Base-by-base conservation (phyloP, 2,329 filamentous ascomycete genomes). In the Cercospora sp. region DNA sequence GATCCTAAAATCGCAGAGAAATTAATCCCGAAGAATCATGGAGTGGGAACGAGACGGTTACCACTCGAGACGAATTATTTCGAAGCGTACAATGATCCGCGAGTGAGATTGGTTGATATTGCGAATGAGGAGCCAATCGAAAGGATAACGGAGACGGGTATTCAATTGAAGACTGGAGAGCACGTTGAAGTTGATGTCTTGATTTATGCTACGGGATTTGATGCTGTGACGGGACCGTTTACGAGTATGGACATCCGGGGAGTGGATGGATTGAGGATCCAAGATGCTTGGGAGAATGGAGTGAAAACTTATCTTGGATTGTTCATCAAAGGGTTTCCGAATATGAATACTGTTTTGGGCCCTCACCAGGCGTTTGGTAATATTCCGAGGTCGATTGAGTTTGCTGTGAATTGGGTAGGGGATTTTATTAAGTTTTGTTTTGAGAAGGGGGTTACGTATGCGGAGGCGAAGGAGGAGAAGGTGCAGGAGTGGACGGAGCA, bases 1-100 rank as follows among this genome's bases (percentile, higher is more conserved):
- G 80, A 83, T 70, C 79, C 81, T 0, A 72, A 72, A 51, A 82
- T 82, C 73, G 76, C 80, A 8, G 81, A 87, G 2, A 79, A 82
- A 18, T 81, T 90, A 2, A 79, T 89, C 2, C 89, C 89, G 0
- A 76, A 81, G 81, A 70, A 79, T 82, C 65, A 78, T 84, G 51
- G 68, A 1, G 64, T 73, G 28, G 73, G 72, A 0, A 73, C 69
- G 13, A 66, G 67, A 31, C 62, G 73, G n/a, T 69, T 73, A 1
- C 72, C 77, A 0, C 78, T 86, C 0, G 85, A 87, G 69, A 76
- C 82, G 36, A 76, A 78, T 48, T 86, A 84, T 72, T 87, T 83
- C 69, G 85, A 87, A 67, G 78, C 81, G 3, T 80, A 83, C 63
- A 81, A 85, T 68, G 78, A 78, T 18, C 74, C 78, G 0, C 81